Evolutionary conservation across 2,329 filamentous ascomycete species (phyloP).

Genomic region (Lomentospora prolificans): DNA sequence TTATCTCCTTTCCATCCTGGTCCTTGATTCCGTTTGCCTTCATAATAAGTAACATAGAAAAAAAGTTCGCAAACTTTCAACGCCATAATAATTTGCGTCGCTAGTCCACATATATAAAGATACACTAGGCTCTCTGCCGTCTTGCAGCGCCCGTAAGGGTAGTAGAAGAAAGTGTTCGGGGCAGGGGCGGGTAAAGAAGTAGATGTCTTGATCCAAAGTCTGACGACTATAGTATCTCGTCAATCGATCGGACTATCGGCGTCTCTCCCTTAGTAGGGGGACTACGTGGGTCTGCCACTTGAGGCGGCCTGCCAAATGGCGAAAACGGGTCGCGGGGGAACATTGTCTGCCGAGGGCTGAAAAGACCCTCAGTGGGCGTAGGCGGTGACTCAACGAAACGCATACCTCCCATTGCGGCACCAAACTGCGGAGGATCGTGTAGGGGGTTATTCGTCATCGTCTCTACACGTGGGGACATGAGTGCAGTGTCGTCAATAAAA

Average conservation of each 20-base stretch:
- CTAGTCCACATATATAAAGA: background rate
- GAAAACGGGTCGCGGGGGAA: conserved; percentile 45
- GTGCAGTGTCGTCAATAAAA: conserved; percentile 37
- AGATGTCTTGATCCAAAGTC: background rate
- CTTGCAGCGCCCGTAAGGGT: background rate
- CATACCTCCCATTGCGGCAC: conserved; percentile 34
- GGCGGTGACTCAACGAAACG: conserved; percentile 42
- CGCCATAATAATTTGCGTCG: background rate
- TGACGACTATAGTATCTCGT: conserved; percentile 54
- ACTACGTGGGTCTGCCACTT: conserved; percentile 58
- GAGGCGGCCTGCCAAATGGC: conserved; percentile 40
- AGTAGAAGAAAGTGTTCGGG: background rate
- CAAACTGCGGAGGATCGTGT: conserved; percentile 24
- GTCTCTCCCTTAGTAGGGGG: conserved; percentile 65
- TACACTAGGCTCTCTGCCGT: background rate
- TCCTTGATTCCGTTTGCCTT: background rate
- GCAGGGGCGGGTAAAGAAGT: too few species aligned
- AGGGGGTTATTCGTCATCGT: conserved; percentile 64
- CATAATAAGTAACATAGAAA: background rate
- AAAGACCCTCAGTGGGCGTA: conserved; percentile 41
- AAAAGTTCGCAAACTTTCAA: background rate
- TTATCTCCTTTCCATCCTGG: background rate
- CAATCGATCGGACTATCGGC: conserved; percentile 68
- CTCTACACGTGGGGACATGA: conserved; percentile 63
- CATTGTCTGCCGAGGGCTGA: conserved; percentile 40